A percentile compares a stretch with the other conserved stretches of the same genome.
phyloP scores from a whole-genome alignment of 352 stramenopile genomes.

The Pythium aphanidermatum region DNA sequence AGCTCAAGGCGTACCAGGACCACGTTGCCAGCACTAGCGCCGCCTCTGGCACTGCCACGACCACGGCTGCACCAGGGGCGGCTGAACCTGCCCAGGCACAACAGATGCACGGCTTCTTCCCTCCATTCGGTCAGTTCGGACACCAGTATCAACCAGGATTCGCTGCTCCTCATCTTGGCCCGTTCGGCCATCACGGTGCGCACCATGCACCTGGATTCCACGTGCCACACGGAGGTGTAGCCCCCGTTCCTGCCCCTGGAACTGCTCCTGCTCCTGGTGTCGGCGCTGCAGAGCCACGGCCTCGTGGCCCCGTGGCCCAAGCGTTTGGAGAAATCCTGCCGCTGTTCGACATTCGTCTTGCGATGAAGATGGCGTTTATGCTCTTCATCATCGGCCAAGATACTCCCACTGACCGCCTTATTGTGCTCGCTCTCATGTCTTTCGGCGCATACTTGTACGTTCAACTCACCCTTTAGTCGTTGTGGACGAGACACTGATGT shows the following conservation, averaged over 20 bases:
- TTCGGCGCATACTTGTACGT: constrained; percentile 70
- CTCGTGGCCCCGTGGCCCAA: constrained; percentile 29
- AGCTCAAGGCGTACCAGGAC: constrained; percentile 41
- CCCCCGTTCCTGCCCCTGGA: background rate
- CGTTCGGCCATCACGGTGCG: constrained; percentile 10
- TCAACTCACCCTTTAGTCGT: background rate
- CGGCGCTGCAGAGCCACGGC: constrained; percentile 2
- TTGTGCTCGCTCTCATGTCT: constrained; percentile 68
- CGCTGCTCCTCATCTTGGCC: constrained; percentile 17
- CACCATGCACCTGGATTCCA: constrained; percentile 1
- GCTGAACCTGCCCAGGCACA: constrained; percentile 1
- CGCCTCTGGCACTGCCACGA: no score
- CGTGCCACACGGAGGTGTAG: background rate
- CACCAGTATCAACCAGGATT: constrained; percentile 18
- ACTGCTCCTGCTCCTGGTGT: constrained; percentile 4
- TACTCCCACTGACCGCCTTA: constrained; percentile 61
- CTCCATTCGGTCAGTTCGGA: constrained; percentile 17
- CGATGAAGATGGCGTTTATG: constrained; percentile 87
- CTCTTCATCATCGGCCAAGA: constrained; percentile 86
- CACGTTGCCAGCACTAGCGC: background rate
- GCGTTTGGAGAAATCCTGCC: constrained; percentile 48
- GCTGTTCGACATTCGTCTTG: constrained; percentile 69
- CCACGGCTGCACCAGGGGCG: background rate
- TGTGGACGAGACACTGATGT: background rate
- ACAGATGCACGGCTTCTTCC: constrained; percentile 7